These are phyloP conservation scores for Phanerochaete carnosa DNA, from an alignment of 768 basidiomycete species.

Conservation along the genomic window DNA sequence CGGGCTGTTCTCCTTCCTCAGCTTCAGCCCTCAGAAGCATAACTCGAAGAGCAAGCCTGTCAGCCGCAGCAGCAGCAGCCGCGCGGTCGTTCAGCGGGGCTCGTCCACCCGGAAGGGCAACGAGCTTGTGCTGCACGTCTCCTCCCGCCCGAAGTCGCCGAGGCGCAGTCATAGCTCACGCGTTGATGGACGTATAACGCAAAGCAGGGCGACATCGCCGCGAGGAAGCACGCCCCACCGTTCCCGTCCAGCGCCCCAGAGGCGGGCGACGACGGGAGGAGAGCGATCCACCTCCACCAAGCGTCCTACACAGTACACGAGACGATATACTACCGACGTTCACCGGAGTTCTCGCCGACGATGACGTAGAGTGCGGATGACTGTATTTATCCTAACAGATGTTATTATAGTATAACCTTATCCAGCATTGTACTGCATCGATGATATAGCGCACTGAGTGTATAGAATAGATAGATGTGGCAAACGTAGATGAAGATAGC, in stretches of 20 bases:
- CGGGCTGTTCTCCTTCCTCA: constrained; percentile 28
- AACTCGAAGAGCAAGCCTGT: background rate
- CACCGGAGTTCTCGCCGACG: background rate
- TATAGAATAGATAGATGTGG: background rate
- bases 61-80: background rate
- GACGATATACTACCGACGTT: background rate
- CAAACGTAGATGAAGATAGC: background rate
- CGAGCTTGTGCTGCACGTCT: constrained; percentile 20
- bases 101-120: constrained; percentile 10
- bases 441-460: background rate
- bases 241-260: background rate
- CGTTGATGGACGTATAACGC: constrained; percentile 16
- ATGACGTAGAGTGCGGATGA: background rate
- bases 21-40: constrained; percentile 9
- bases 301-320: background rate
- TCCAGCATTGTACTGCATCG: background rate
- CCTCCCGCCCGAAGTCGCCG: constrained; percentile 18
- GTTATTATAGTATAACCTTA: constrained; percentile 4
- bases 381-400: background rate
- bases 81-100: constrained; percentile 6
- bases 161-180: constrained; percentile 19
- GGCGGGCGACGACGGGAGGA: background rate
- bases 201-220: constrained; percentile 2
- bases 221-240: background rate
- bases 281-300: background rate